These are phyloP conservation scores for Bacidia rubella DNA, from an alignment of 495 filamentous ascomycete genomes.

Conservation along the genomic window DNA sequence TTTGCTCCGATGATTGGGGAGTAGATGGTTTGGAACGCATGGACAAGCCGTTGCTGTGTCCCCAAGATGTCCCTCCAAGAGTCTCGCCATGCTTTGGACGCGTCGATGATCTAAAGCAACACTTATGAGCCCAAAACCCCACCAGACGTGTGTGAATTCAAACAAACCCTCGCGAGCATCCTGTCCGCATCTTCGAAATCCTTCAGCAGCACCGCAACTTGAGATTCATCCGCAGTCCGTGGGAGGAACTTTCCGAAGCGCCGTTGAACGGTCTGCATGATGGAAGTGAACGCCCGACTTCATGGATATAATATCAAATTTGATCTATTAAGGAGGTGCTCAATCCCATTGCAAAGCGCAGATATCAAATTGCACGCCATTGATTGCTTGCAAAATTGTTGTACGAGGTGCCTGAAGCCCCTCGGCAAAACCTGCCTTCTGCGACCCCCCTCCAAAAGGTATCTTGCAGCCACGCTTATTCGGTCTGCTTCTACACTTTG, in stretches of 20 bases:
- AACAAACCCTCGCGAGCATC: slow-evolving; percentile 52
- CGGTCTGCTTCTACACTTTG: no score
- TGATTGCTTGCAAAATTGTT: neutral
- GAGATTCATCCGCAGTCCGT: slow-evolving; percentile 61
- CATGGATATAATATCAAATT: neutral
- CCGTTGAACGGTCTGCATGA: slow-evolving; percentile 70
- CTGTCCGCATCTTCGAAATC: slow-evolving; percentile 80
- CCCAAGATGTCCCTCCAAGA: slow-evolving; percentile 65
- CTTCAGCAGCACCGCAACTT: slow-evolving; percentile 60
- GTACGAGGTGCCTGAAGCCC: no score
- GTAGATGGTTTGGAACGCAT: slow-evolving; percentile 69
- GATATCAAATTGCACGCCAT: neutral
- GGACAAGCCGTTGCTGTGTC: slow-evolving; percentile 53
- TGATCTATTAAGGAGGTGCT: neutral
- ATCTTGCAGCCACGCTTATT: no score
- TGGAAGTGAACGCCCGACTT: neutral
- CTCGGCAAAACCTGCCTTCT: no score
- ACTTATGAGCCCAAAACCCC: neutral
- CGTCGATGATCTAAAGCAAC: slow-evolving; percentile 59
- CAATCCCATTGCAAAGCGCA: neutral
- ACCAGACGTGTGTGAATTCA: no score
- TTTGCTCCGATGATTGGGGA: slow-evolving; percentile 61
- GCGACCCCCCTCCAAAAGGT: no score
- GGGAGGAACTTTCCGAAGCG: slow-evolving; percentile 60
- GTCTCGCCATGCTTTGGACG: slow-evolving; percentile 70